Evolutionary conservation across 129 eudicot species (phyloP), one percentile per base, ranked within the genome.

Genomic region (Smallanthus sonchifolius): DNA sequence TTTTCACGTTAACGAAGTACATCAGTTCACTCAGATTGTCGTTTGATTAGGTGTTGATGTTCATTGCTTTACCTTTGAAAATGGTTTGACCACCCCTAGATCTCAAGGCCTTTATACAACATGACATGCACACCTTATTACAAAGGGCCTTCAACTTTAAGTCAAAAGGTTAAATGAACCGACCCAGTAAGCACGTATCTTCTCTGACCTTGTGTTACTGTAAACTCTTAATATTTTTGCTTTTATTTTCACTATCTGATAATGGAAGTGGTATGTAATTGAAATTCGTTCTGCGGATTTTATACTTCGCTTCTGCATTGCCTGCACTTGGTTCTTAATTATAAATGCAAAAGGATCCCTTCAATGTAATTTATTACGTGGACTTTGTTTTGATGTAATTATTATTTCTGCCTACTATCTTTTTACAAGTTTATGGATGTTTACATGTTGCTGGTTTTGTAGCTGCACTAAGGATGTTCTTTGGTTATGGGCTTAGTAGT

Each of bases 41-140:
- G n/a, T n/a, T n/a, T n/a, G n/a, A n/a, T n/a, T n/a, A n/a, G n/a
- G n/a, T n/a, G n/a, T n/a, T n/a, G n/a, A n/a, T n/a, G n/a, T n/a
- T n/a, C n/a, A n/a, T n/a, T n/a, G n/a, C n/a, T n/a, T n/a, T 66
- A 75, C 65, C 37, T 67, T 62, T 55, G 91, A 74, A 51, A 91
- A 87, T 77, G 85, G 90, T 64, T 81, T 78, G 59, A 56, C 81
- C 61, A 83, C 90, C 67, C 91, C 91, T 17, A 83, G 97, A 79
- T 85, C 92, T 68, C 94, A 88, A 17, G 99, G 0, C 96, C 97
- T 82, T 85, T 91, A 70, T 86, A 90, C 79, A 84, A 61, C 82
- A 94, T 94, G 98, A 84, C 98, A 51, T 93, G 98, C 36, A 82
- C 97, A 56, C 91, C 97, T 2, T 90, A 90, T 76, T 81, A 86